Base-by-base conservation (phyloP, 2,329 filamentous ascomycete genomes). In the Parastagonospora nodorum region DNA sequence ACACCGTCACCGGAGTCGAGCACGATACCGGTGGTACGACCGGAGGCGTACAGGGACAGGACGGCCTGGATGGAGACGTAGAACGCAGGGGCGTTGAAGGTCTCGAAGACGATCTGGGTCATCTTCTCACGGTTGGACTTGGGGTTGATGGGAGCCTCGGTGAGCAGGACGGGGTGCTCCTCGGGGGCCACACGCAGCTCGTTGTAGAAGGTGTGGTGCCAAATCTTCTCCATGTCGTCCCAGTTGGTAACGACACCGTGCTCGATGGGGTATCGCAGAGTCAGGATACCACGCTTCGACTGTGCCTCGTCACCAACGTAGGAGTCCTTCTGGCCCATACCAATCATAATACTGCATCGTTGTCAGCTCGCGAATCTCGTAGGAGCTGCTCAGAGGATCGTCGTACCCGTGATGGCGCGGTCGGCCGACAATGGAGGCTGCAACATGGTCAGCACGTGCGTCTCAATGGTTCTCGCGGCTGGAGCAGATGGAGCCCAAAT, bases 71-170 rank as follows among this genome's bases (percentile, higher is more conserved):
- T 99, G 75, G 94, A 97, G 84, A 99, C 94, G 87, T 99, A 99
- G 88, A 99, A 97, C 72, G 94, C 94, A 70, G 94, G 94, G 74
- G 94, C 93, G 85, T 99, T 97, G 88, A 99, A 99, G 73, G 94
- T 99, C 88, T 99, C 94, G 85, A 99, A 99, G 79, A 99, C 92
- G 68, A 99, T 99, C 85, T 99, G 94, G 71, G 94, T 97, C 94
- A 99, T 99, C 92, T 99, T 99, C 87, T 99, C 94, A 88, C 94
- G 90, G 87, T 99, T 99, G 84, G 90, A 96, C 88, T 97, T 97
- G 80, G 94, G 94, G 88, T 99, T 99, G 88, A 99, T 97, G 71
- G 94, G 94, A 73, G 94, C 94, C 85, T 99, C 94, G 72, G 94
- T 99, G 80, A 99, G 87, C 77, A 99, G 88, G 78, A 97, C 92